These are phyloP conservation scores for Xylaria sp. DNA, from an alignment of 2,329 filamentous ascomycete genomes.

Conservation along the genomic window DNA sequence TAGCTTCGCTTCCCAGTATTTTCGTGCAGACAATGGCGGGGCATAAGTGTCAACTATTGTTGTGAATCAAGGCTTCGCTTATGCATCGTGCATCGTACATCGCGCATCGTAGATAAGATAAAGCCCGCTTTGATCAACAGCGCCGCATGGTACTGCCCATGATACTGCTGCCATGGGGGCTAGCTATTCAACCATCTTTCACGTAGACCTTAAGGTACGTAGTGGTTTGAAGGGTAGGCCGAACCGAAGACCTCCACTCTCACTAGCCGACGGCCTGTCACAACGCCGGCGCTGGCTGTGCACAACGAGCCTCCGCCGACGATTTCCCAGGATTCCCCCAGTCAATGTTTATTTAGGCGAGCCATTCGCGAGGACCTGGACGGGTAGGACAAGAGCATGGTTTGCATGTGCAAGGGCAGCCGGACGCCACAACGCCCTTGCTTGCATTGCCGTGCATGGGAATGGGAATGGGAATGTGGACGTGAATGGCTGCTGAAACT, in stretches of 20 bases:
- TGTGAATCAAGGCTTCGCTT: conserved; percentile 1
- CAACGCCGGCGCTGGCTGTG: not conserved
- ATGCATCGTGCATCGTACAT: not conserved
- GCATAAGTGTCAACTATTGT: not conserved
- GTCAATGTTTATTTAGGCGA: conserved; percentile 35
- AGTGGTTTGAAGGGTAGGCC: not conserved
- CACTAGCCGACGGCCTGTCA: not conserved
- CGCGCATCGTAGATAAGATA: not conserved
- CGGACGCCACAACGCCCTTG: conserved; percentile 16
- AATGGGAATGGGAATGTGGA: conserved; percentile 14
- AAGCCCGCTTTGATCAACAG: conserved; percentile 4
- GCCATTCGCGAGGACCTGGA: conserved; percentile 25
- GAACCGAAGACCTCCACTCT: not conserved
- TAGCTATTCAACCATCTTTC: not conserved
- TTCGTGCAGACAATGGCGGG: not conserved
- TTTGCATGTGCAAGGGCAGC: conserved; percentile 37
- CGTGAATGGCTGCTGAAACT: conserved; percentile 5
- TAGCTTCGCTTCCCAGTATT: not conserved
- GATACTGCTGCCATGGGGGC: not conserved
- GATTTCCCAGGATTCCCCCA: conserved; percentile 33
- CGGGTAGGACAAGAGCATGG: conserved; percentile 30
- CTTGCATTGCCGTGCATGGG: conserved; percentile 38
- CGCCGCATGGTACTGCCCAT: not conserved
- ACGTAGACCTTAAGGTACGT: not conserved
- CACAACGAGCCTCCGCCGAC: conserved; percentile 4